Base-by-base conservation (phyloP, 257 asterid genomes). In the Osmanthus fragrans region DNA sequence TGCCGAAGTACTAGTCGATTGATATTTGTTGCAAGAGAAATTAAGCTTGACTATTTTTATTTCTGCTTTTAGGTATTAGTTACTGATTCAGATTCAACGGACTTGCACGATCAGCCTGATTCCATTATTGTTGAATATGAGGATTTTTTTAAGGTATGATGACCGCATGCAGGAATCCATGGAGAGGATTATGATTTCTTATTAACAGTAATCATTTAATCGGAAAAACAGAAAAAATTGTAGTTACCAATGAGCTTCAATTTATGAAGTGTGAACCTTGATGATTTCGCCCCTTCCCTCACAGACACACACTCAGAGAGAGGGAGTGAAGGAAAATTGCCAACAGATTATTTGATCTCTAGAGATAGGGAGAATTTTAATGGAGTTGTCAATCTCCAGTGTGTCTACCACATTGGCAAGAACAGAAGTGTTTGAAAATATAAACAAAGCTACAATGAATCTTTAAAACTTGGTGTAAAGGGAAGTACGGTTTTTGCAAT, bases 131-230 rank as follows among this genome's bases (percentile, higher is more conserved):
- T 95, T 67, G 92, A 90, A 75, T 92, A 96, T 58, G 90, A 79
- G 78, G 98, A 96, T 81, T 95, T 95, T 80, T 15, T 95, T 32
- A 94, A 91, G 97, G 99, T 92, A 80, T 10, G 84, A 76, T 33
- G 0, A 12, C 67, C 5, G 19, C 13, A 39, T 64, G 16, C 74
- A n/a, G n/a, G n/a, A n/a, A n/a, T 73, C 73, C 13, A 11, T 21
- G 3, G 69, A 18, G 12, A 16, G 25, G 29, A 30, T 29, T 75
- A 15, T 63, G 1, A 33, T 65, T 18, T 12, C 36, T 45, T 7
- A 2, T 58, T 10, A 23, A 27, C 7, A 11, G 34, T 25, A 63
- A 63, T 25, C 69, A 23, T 27, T 63, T 9, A 54, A 63, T 23
- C 15, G 8, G 19, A 3, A 63, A n/a, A 4, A 18, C 32, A 19